Evolutionary conservation across 1,284 basidiomycete genomes (phyloP), one percentile per base, ranked within the genome.

Genomic region (Cryptococcus jaspeensis): DNA sequence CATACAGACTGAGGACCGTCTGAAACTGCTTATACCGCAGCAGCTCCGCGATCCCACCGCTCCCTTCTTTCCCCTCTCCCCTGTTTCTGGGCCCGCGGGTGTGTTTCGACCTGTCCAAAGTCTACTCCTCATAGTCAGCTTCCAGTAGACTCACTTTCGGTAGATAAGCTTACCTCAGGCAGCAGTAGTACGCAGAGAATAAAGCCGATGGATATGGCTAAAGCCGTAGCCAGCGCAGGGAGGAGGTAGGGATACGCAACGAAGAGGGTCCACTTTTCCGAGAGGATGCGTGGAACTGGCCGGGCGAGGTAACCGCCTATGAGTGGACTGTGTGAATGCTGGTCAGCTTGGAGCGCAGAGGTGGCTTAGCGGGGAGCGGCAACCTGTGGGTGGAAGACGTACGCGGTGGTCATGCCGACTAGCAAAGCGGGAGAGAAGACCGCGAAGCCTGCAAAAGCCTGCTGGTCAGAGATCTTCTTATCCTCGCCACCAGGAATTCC

Each of bases 301-400:
- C 58, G 59, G 3, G 72, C 65, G 12, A 74, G 54, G 50, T 69
- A 67, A 5, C 72, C 72, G n/a, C 72, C 72, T 23, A 74, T 47
- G 0, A 73, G 58, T 4, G 72, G 72, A 11, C 70, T 71, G 28
- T n/a, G 40, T 18, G 15, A 23, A 13, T 20, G 9, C 25, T 1
- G 28, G 18, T n/a, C n/a, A 20, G 11, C 22, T 25, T 43, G n/a
- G n/a, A n/a, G n/a, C n/a, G n/a, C n/a, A n/a, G n/a, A n/a, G n/a
- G 7, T 12, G 23, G 36, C 35, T 22, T 37, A 36, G 5, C 15
- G 8, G 15, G n/a, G 28, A n/a, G 12, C 8, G 23, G 45, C 36
- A 18, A 38, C 4, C 28, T 9, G 28, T 4, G 28, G 4, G 9
- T 32, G 28, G 28, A 11, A 25, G 2, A 62, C 69, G 55, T 43